Conservation (phyloP, 2,329 filamentous ascomycete species). For the Davidsoniella eucalypti region DNA sequence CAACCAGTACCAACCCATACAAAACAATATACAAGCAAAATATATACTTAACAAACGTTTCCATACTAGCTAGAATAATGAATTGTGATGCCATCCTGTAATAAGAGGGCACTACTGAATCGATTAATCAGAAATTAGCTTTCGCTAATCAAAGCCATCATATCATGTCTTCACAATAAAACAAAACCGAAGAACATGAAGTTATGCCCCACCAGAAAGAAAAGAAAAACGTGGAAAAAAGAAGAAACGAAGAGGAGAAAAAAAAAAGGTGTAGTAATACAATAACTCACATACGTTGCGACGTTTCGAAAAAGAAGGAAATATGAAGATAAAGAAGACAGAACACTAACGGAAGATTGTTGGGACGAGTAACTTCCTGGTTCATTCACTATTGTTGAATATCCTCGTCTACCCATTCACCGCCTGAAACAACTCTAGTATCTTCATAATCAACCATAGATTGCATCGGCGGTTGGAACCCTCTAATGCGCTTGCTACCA, state of each 20-base stretch:
- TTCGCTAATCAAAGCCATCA: too few species aligned
- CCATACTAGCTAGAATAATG: too few species aligned
- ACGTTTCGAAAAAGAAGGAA: too few species aligned
- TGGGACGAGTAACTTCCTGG: background rate
- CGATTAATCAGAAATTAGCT: too few species aligned
- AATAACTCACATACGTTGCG: too few species aligned
- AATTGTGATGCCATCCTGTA: too few species aligned
- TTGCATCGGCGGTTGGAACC: constrained; percentile 29
- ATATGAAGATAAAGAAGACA: background rate
- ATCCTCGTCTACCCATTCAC: constrained; percentile 53
- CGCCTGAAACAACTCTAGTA: constrained; percentile 45
- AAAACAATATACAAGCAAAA: too few species aligned
- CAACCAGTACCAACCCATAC: too few species aligned
- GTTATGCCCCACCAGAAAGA: background rate
- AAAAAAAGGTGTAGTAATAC: background rate
- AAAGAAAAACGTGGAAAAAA: background rate
- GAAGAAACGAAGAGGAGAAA: background rate
- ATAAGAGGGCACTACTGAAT: too few species aligned
- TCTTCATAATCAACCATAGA: constrained; percentile 39
- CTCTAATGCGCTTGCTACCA: constrained; percentile 6
- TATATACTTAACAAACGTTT: too few species aligned
- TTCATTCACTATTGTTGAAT: constrained; percentile 14
- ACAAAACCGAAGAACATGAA: background rate
- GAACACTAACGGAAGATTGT: background rate
- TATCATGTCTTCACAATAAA: background rate